phyloP scores from a whole-genome alignment of 768 basidiomycete species.

The Lactifluus subvellereus region DNA sequence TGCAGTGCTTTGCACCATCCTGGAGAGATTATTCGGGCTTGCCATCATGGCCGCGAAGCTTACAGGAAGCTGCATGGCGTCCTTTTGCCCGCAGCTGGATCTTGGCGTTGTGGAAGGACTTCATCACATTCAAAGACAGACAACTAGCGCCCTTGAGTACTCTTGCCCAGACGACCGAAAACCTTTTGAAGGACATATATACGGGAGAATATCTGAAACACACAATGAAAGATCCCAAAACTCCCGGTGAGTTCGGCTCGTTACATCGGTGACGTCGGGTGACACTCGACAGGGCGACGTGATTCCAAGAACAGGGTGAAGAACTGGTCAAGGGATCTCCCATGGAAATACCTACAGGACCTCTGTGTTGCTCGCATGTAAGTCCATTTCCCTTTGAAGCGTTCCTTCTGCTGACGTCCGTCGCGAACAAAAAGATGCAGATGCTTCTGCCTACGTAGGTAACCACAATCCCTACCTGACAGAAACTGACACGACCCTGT shows the following conservation, averaged over 20 bases:
- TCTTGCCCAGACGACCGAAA: neutral
- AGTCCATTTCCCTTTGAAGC: neutral
- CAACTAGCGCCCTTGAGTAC: neutral
- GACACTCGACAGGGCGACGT: neutral
- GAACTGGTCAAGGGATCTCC: slow-evolving; percentile 1
- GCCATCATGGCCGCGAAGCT: slow-evolving; percentile 35
- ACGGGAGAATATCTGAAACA: slow-evolving; percentile 9
- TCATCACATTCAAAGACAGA: neutral
- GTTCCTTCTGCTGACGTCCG: neutral
- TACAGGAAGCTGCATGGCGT: slow-evolving; percentile 37
- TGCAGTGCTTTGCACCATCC: slow-evolving; percentile 44
- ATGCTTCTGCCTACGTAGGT: slow-evolving; percentile 15
- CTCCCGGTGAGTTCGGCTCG: neutral
- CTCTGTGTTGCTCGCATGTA: slow-evolving; percentile 12
- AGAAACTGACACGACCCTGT: neutral
- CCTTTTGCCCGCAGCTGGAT: slow-evolving; percentile 55
- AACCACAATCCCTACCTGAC: neutral
- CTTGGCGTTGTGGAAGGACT: slow-evolving; percentile 22
- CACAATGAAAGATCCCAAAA: neutral
- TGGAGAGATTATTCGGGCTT: slow-evolving; percentile 44
- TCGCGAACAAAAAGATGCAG: slow-evolving; percentile 6
- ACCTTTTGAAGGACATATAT: slow-evolving; percentile 10
- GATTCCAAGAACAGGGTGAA: neutral
- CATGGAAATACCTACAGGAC: slow-evolving; percentile 1
- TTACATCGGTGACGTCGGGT: neutral